Conservation (phyloP, 768 basidiomycete genomes). For the Tricholoma terreum region DNA sequence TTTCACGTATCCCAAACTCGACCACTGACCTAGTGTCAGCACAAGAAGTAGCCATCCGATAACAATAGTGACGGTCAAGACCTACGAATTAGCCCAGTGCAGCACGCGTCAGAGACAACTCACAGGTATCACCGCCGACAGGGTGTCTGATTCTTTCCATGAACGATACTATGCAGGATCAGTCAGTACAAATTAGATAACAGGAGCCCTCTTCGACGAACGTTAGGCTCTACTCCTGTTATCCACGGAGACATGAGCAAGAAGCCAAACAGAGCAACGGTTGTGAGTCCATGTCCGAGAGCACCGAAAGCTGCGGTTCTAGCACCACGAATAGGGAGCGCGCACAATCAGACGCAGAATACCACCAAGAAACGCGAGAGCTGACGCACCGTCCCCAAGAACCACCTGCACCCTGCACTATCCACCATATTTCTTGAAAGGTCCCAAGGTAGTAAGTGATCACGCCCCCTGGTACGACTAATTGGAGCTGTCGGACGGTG, state of each 20-base stretch:
- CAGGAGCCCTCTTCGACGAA: conserved; percentile 33
- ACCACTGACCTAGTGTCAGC: conserved; percentile 64
- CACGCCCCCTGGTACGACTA: conserved; percentile 66
- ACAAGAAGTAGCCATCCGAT: conserved; percentile 64
- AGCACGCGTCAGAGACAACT: conserved; percentile 13
- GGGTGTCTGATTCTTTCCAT: conserved; percentile 68
- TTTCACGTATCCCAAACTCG: conserved; percentile 58
- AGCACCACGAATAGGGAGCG: conserved; percentile 2
- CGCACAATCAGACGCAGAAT: neutral
- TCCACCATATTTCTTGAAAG: conserved; percentile 43
- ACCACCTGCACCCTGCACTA: conserved; percentile 35
- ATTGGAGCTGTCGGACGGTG: conserved; percentile 67
- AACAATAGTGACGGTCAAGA: conserved; percentile 66
- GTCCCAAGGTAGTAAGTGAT: conserved; percentile 64
- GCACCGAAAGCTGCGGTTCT: conserved; percentile 56
- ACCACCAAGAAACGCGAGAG: neutral
- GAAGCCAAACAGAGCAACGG: conserved; percentile 69
- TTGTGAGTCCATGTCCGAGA: conserved; percentile 55
- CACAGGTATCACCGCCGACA: conserved; percentile 68
- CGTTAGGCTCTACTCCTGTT: conserved; percentile 65
- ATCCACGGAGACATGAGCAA: conserved; percentile 66
- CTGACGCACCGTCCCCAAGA: conserved; percentile 54
- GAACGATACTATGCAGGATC: conserved; percentile 52
- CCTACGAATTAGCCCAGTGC: conserved; percentile 23
- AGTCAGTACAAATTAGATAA: neutral